Conservation (phyloP, 257 asterid genomes). For the Avicennia marina region DNA sequence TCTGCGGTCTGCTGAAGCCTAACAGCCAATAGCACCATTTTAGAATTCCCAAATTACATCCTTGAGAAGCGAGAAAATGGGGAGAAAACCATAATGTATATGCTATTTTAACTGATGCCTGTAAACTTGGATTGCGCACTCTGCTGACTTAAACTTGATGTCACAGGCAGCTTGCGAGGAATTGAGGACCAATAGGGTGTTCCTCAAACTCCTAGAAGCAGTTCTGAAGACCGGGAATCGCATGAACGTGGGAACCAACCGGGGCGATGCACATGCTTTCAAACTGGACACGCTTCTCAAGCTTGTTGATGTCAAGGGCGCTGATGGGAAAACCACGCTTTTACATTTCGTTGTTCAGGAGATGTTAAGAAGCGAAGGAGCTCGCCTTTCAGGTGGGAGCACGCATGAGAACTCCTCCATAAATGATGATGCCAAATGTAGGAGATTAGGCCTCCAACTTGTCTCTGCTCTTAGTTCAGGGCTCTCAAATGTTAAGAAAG, state of each 20-base stretch:
- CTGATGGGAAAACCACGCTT: conserved; percentile 95
- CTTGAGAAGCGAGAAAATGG: no score
- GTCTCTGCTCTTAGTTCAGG: conserved; percentile 71
- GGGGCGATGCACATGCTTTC: conserved; percentile 96
- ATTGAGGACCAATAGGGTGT: conserved; percentile 75
- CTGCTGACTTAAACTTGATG: conserved; percentile 14
- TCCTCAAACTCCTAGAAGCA: conserved; percentile 95
- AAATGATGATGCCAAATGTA: conserved; percentile 56
- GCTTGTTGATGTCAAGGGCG: conserved; percentile 86
- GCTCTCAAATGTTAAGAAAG: conserved; percentile 79
- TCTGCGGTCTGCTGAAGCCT: no score
- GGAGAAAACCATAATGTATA: no score
- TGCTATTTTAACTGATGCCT: no score
- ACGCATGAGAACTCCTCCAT: conserved; percentile 27
- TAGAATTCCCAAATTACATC: no score
- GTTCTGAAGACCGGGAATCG: conserved; percentile 92
- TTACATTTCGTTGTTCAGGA: conserved; percentile 95
- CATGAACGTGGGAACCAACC: conserved; percentile 95
- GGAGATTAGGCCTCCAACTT: conserved; percentile 80
- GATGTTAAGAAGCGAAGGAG: conserved; percentile 77
- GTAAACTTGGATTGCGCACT: neutral
- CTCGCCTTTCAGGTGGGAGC: conserved; percentile 47
- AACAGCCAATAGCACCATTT: no score
- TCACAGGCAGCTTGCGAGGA: conserved; percentile 91
- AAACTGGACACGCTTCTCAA: conserved; percentile 96